Evolutionary conservation across 2,329 filamentous ascomycete species (phyloP).

Genomic region (Arachnomyces sp.): DNA sequence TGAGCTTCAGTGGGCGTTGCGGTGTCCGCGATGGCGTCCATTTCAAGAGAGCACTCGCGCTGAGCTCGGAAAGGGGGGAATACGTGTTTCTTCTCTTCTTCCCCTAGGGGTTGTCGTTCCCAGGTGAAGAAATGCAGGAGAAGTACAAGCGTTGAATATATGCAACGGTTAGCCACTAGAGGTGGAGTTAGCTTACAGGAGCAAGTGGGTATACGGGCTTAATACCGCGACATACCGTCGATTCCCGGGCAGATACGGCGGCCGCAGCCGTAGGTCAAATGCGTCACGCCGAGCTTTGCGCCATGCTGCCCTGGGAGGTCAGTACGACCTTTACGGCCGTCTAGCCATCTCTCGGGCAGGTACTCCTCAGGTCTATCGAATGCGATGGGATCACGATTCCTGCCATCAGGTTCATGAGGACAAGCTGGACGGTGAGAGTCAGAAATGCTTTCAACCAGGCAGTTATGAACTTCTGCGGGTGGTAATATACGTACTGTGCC

Average conservation of each 20-base stretch:
- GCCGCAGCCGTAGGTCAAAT: conserved; percentile 5
- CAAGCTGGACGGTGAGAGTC: conserved; percentile 4
- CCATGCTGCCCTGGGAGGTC: conserved; percentile 2
- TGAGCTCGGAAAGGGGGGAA: conserved; percentile 20
- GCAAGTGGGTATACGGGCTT: neutral
- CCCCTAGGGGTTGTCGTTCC: conserved; percentile 13
- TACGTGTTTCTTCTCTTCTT: conserved; percentile 13
- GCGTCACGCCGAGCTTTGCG: conserved; percentile 5
- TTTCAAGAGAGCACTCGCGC: conserved; percentile 14
- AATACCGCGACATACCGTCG: conserved; percentile 4
- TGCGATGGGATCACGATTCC: conserved; percentile 5
- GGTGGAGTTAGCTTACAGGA: conserved; percentile 1
- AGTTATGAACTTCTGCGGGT: neutral
- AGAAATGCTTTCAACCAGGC: too few relatives aligned
- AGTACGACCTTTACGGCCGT: conserved; percentile 6
- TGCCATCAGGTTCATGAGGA: conserved; percentile 6
- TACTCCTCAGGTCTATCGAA: conserved; percentile 5
- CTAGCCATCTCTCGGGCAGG: conserved; percentile 6
- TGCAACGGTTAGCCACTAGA: conserved; percentile 13
- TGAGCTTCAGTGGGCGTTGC: conserved; percentile 14
- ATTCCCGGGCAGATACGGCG: conserved; percentile 7
- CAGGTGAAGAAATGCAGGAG: conserved; percentile 15
- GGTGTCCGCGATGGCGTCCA: conserved; percentile 13
- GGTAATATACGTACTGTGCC: conserved; percentile 4
- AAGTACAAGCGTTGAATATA: conserved; percentile 14